A percentile compares a stretch with the other conserved stretches of the same genome.
Conservation (phyloP, 495 filamentous ascomycete species). For the Neohortaea acidophila region DNA sequence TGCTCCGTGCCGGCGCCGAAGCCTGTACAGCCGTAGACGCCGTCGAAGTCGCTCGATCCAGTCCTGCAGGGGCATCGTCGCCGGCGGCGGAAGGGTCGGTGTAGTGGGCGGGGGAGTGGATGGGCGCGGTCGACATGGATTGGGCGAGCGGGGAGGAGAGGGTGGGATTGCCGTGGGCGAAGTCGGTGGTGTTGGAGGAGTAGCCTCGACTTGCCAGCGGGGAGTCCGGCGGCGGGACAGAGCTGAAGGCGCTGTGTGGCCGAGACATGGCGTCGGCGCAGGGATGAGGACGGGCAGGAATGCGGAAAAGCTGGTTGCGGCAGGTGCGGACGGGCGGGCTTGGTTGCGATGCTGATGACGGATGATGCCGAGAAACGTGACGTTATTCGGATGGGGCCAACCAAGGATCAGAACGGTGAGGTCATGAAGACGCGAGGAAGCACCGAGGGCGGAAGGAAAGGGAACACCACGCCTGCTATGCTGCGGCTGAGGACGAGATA, state of each 20-base stretch:
- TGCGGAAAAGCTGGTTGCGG: too few species aligned
- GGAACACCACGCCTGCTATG: too few species aligned
- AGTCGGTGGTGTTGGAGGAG: conserved; percentile 21
- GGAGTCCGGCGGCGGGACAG: conserved; percentile 20
- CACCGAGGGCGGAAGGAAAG: too few species aligned
- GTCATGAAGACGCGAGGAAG: too few species aligned
- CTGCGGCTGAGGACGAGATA: too few species aligned
- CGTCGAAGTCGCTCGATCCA: conserved; percentile 29
- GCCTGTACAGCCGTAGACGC: conserved; percentile 20
- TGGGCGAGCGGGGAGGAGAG: conserved; percentile 31
- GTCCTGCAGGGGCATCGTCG: conserved; percentile 26
- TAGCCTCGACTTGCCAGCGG: conserved; percentile 22
- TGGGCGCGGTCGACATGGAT: conserved; percentile 27
- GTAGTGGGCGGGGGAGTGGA: conserved; percentile 58
- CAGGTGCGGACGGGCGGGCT: too few species aligned
- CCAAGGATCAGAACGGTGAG: too few species aligned
- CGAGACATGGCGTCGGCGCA: conserved; percentile 17
- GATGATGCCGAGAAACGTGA: too few species aligned
- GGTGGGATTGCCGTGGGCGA: conserved; percentile 30
- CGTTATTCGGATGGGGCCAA: too few species aligned
- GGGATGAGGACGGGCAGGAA: too few species aligned
- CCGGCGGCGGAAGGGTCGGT: conserved; percentile 44
- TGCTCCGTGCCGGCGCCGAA: conserved; percentile 44
- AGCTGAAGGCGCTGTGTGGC: conserved; percentile 17
- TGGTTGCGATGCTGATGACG: too few species aligned